Evolutionary conservation across 164 flowering plant species (phyloP).

Genomic region (Dillenia suffruticosa): DNA sequence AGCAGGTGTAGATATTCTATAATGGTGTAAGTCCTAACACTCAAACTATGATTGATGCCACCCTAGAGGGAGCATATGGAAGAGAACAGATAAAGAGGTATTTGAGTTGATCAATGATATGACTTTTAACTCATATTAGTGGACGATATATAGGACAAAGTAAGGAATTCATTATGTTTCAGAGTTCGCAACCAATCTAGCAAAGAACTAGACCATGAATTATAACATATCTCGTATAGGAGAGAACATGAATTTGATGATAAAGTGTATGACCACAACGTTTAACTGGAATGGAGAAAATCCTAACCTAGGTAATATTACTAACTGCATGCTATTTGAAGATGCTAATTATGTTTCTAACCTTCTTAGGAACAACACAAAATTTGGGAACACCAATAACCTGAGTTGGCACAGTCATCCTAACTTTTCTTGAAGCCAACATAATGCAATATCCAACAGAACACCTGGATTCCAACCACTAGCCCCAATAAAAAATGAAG

Average conservation of each 20-base stretch:
- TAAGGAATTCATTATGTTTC: too few relatives aligned
- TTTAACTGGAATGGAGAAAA: neutral
- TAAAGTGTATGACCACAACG: neutral
- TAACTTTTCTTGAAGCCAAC: neutral
- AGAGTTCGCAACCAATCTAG: too few relatives aligned
- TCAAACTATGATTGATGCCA: neutral
- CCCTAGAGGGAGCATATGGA: neutral
- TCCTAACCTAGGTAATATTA: neutral
- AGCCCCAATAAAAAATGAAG: neutral
- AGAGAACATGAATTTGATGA: neutral
- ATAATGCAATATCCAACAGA: neutral
- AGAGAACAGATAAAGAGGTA: neutral
- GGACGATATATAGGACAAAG: too few relatives aligned
- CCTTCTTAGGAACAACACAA: neutral
- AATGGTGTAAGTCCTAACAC: too few relatives aligned
- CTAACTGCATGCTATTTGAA: too few relatives aligned
- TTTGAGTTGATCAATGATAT: neutral
- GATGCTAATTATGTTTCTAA: too few relatives aligned
- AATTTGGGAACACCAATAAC: neutral
- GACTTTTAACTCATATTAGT: neutral
- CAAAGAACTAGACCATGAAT: neutral
- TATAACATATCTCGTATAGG: neutral
- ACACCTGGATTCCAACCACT: neutral
- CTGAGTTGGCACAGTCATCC: neutral
- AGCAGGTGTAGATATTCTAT: too few relatives aligned